phyloP scores from a whole-genome alignment of 73 alveolate genomes.

The Paramecium pentaurelia region DNA sequence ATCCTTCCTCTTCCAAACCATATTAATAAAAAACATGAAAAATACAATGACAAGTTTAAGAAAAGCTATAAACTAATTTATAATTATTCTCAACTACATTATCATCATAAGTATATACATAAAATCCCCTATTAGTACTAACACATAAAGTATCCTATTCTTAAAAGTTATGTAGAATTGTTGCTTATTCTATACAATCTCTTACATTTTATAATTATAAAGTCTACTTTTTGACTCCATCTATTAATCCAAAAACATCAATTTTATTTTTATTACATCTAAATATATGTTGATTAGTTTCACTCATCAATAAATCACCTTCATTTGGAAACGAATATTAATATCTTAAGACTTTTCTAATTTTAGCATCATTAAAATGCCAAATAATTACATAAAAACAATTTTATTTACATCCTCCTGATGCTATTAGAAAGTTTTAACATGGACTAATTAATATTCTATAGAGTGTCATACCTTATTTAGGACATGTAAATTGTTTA shows the following conservation, averaged over 20 bases:
- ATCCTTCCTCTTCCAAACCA: constrained; percentile 47
- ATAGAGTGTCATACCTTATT: neutral
- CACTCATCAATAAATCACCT: neutral
- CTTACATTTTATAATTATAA: neutral
- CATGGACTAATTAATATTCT: neutral
- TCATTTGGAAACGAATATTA: constrained; percentile 15
- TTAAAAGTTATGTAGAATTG: neutral
- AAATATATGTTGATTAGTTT: constrained; percentile 17
- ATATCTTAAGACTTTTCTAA: neutral
- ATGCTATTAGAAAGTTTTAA: neutral
- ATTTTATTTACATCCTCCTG: constrained; percentile 32
- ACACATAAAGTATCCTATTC: constrained; percentile 10
- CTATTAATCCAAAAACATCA: constrained; percentile 1
- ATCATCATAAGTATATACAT: constrained; percentile 1
- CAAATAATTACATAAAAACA: neutral
- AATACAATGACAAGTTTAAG: neutral
- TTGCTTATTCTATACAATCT: constrained; percentile 28
- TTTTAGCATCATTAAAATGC: neutral
- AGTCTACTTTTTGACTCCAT: neutral
- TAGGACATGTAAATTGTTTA: neutral
- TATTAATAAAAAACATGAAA: constrained; percentile 13
- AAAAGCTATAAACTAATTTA: neutral
- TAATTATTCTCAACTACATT: neutral
- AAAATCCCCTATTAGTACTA: constrained; percentile 36
- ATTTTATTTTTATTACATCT: constrained; percentile 35